Conservation (phyloP, 139 green algal species). For the Picochlorum sp. region DNA sequence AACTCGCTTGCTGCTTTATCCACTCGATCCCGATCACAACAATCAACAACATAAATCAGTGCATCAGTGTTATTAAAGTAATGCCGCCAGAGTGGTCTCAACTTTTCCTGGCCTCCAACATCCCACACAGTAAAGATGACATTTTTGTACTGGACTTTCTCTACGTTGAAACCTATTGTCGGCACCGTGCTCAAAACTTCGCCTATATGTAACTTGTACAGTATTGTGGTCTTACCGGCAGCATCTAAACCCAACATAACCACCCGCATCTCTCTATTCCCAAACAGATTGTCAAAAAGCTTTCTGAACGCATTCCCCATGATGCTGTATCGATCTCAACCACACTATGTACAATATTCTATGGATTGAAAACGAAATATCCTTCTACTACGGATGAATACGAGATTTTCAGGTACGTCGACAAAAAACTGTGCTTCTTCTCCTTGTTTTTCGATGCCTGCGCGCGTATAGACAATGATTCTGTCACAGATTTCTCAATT, state of each 20-base stretch:
- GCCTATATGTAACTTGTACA: conserved; percentile 98
- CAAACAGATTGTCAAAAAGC: conserved; percentile 76
- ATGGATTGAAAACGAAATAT: neutral
- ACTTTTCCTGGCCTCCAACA: conserved; percentile 92
- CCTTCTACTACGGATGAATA: too few species aligned
- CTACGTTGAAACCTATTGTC: conserved; percentile 95
- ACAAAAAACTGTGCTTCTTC: neutral
- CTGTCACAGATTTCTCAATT: too few species aligned
- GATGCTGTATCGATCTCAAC: too few species aligned
- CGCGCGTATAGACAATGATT: too few species aligned
- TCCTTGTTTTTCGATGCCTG: too few species aligned
- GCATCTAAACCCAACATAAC: conserved; percentile 89
- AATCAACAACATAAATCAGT: conserved; percentile 98
- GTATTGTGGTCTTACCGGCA: conserved; percentile 94
- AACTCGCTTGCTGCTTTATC: conserved; percentile 72
- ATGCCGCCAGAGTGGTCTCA: conserved; percentile 89
- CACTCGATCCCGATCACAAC: conserved; percentile 85
- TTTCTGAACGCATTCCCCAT: conserved; percentile 66
- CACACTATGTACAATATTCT: neutral
- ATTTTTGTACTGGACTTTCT: conserved; percentile 95
- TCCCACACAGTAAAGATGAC: conserved; percentile 95
- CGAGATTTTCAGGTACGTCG: neutral
- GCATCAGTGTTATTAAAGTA: conserved; percentile 92
- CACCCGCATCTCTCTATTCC: conserved; percentile 89
- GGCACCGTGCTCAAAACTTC: conserved; percentile 87